phyloP scores from a whole-genome alignment of 495 filamentous ascomycete genomes.

The Xylaria curta region DNA sequence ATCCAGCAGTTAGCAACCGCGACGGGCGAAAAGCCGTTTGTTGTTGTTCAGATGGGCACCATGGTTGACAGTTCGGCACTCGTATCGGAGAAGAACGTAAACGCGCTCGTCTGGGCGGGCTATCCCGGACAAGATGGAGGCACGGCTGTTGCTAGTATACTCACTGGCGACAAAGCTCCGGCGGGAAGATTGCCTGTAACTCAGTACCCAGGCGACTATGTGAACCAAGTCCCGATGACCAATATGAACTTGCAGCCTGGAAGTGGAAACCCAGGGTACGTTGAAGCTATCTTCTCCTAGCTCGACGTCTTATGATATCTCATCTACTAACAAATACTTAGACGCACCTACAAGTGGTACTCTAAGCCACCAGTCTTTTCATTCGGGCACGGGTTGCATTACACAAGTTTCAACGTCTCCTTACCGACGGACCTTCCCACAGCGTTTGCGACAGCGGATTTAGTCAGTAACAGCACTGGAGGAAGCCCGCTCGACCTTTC shows the following conservation, averaged over 20 bases:
- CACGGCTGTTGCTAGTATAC: constrained; percentile 55
- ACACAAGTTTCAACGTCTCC: constrained; percentile 56
- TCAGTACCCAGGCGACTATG: constrained; percentile 53
- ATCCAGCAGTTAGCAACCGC: constrained; percentile 47
- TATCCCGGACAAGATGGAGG: constrained; percentile 65
- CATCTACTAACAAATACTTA: constrained; percentile 37
- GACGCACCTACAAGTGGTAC: constrained; percentile 59
- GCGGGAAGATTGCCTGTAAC: constrained; percentile 69
- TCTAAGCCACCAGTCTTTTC: constrained; percentile 48
- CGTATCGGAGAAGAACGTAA: constrained; percentile 54
- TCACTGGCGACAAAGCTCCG: constrained; percentile 59
- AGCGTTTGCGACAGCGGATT: constrained; percentile 38
- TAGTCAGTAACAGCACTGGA: constrained; percentile 40
- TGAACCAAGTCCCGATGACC: constrained; percentile 45
- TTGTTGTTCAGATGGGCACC: constrained; percentile 56
- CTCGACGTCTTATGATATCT: neutral
- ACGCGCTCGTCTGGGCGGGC: constrained; percentile 59
- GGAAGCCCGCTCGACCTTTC: constrained; percentile 46
- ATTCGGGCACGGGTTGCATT: constrained; percentile 60
- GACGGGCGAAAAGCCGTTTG: constrained; percentile 47
- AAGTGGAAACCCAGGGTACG: constrained; percentile 43
- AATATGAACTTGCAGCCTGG: constrained; percentile 52
- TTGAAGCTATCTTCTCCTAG: neutral
- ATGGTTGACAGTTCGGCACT: constrained; percentile 63
- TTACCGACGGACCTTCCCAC: constrained; percentile 33